phyloP scores from a whole-genome alignment of 306 rosid genomes.

The Cicer arietinum region DNA sequence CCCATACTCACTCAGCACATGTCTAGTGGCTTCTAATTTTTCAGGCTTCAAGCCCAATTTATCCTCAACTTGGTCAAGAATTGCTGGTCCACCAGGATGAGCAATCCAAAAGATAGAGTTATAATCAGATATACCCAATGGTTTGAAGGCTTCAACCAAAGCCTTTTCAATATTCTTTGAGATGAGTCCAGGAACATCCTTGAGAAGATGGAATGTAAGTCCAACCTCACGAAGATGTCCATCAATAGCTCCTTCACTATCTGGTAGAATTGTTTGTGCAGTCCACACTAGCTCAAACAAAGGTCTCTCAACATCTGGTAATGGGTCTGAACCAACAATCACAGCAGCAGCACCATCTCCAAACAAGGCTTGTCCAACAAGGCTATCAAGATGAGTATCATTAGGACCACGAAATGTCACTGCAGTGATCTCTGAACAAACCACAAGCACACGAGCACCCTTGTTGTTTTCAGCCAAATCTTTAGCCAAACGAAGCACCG shows the following conservation, averaged over 20 bases:
- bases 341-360: conserved; percentile 47
- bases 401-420: conserved; percentile 38
- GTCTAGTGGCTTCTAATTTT: conserved; percentile 42
- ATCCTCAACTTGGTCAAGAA: conserved; percentile 47
- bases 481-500: conserved; percentile 41
- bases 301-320: conserved; percentile 35
- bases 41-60: conserved; percentile 45
- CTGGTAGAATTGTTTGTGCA: conserved; percentile 42
- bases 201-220: conserved; percentile 38
- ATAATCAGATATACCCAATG: conserved; percentile 45
- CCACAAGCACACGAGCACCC: conserved; percentile 43
- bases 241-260: conserved; percentile 46
- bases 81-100: conserved; percentile 45
- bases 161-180: conserved; percentile 44
- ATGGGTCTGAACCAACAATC: conserved; percentile 48
- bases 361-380: conserved; percentile 46
- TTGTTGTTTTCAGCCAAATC: conserved; percentile 43
- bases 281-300: conserved; percentile 42
- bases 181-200: conserved; percentile 47
- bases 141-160: conserved; percentile 42
- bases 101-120: conserved; percentile 48
- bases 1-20: conserved; percentile 42
- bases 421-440: conserved; percentile 46
- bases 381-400: conserved; percentile 47
- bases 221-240: conserved; percentile 46